Evolutionary conservation across 192 early-diverging fungal species (phyloP), one percentile per base, ranked within the genome.

Genomic region (Paraglomus brasilianum): DNA sequence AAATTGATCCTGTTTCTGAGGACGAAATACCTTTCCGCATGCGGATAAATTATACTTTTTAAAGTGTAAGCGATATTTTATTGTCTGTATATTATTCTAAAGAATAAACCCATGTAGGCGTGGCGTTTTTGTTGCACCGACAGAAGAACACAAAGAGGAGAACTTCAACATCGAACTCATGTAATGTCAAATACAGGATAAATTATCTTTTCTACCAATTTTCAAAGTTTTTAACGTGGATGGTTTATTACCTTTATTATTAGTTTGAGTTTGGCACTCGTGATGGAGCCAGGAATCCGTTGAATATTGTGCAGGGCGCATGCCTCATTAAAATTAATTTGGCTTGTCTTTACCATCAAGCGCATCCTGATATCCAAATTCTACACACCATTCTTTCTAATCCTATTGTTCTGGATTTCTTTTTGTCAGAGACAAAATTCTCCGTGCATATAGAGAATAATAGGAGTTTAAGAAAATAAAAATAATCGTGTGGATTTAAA

Each of bases 161-260:
- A 49, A 14, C 21, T 61, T 42, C 63, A 50, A 48, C 46, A 39
- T 49, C 24, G 47, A 65, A 49, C 30, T 39, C 47, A 39, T 38
- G 63, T 65, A 49, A 65, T 64, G 63, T 49, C 46, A 50, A 65
- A 65, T 65, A 61, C 48, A n/a, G 10, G 13, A 48, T 63, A 43
- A 63, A 44, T 47, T 63, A 17, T 45, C 42, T 62, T 62, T 42
- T 63, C 39, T 47, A 22, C 39, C 39, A 44, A 44, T 63, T 22
- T 63, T 22, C 4, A 63, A 63, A 63, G 1, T 21, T 24, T 47
- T 44, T 63, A n/a, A 19, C 24, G 24, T 46, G 43, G 59, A 43
- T 61, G 59, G 59, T 61, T 57, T 24, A 30, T 57, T 57, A 57
- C 30, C 30, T 59, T 63, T 41, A 63, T 63, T 63, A 43, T n/a